Percentiles rank a stretch among this genome's conserved stretches.
Conservation (phyloP, 2,329 filamentous ascomycete genomes). For the Aurifilum marmelostoma region DNA sequence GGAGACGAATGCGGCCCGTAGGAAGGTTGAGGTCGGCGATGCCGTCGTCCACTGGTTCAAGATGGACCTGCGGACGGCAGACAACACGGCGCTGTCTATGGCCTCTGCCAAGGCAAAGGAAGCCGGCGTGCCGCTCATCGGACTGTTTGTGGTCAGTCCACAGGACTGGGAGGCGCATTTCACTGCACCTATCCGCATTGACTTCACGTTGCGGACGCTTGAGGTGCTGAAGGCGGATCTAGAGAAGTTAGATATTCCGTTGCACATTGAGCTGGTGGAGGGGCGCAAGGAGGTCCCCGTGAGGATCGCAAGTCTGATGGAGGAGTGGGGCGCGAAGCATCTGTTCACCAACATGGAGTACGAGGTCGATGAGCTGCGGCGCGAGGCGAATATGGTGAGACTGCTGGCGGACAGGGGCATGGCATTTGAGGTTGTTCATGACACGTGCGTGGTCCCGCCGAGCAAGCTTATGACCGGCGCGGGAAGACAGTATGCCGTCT, state of each 20-base stretch:
- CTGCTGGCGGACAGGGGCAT: slow-evolving; percentile 65
- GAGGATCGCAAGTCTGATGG: slow-evolving; percentile 66
- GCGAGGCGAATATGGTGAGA: slow-evolving; percentile 70
- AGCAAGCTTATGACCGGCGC: slow-evolving; percentile 67
- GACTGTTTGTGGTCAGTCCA: slow-evolving; percentile 78
- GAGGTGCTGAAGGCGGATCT: slow-evolving; percentile 68
- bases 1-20: slow-evolving; percentile 60
- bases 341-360: slow-evolving; percentile 87
- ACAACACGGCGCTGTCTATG: slow-evolving; percentile 72
- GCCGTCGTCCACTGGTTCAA: slow-evolving; percentile 92
- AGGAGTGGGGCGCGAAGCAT: slow-evolving; percentile 74
- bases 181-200: slow-evolving; percentile 71
- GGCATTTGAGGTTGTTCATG: slow-evolving; percentile 72
- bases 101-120: slow-evolving; percentile 58
- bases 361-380: slow-evolving; percentile 84
- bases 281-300: slow-evolving; percentile 64
- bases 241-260: slow-evolving; percentile 71
- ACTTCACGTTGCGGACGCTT: slow-evolving; percentile 79
- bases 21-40: slow-evolving; percentile 55
- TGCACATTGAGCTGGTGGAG: slow-evolving; percentile 74
- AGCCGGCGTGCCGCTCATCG: slow-evolving; percentile 66
- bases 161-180: slow-evolving; percentile 85
- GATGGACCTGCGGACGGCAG: slow-evolving; percentile 71
- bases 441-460: slow-evolving; percentile 81
- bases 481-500: slow-evolving; percentile 83